phyloP scores from a whole-genome alignment of 768 basidiomycete species.

The Leccinum olivaceopallidum region DNA sequence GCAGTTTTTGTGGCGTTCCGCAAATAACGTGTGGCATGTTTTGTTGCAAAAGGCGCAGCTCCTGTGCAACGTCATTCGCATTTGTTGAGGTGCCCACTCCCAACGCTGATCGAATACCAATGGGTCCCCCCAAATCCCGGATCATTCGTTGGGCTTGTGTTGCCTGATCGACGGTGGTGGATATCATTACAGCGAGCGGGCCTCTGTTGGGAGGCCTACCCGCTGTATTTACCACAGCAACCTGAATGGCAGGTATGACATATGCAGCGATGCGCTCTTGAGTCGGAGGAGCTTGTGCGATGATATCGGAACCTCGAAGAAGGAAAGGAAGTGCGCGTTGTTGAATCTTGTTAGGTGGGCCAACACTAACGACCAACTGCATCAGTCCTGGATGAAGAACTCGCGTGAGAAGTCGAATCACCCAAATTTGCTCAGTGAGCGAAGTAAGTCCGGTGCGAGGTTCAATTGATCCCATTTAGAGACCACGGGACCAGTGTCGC shows the following conservation, averaged over 20 bases:
- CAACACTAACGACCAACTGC: conserved; percentile 57
- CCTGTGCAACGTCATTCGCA: conserved; percentile 63
- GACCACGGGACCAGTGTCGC: conserved; percentile 77
- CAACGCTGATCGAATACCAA: conserved; percentile 88
- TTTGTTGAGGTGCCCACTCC: conserved; percentile 78
- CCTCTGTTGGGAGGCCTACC: conserved; percentile 66
- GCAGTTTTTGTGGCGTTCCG: conserved; percentile 95
- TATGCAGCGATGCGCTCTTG: conserved; percentile 99
- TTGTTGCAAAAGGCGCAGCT: conserved; percentile 82
- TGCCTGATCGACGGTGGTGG: conserved; percentile 98
- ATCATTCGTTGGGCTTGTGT: conserved; percentile 96
- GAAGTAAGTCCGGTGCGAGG: conserved; percentile 81
- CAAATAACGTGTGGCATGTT: conserved; percentile 95
- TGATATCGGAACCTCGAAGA: conserved; percentile 91
- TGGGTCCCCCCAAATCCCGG: conserved; percentile 89
- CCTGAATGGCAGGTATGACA: conserved; percentile 87
- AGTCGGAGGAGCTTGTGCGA: conserved; percentile 97
- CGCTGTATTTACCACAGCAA: conserved; percentile 65
- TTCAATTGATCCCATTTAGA: conserved; percentile 96
- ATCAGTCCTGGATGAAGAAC: conserved; percentile 18
- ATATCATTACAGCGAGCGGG: conserved; percentile 86
- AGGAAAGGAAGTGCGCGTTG: conserved; percentile 96
- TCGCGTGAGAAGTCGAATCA: conserved; percentile 40
- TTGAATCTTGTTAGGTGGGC: conserved; percentile 99
- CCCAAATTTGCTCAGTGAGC: conserved; percentile 94